phyloP scores from a whole-genome alignment of 495 filamentous ascomycete genomes.

The Podospora pseudoanserina region DNA sequence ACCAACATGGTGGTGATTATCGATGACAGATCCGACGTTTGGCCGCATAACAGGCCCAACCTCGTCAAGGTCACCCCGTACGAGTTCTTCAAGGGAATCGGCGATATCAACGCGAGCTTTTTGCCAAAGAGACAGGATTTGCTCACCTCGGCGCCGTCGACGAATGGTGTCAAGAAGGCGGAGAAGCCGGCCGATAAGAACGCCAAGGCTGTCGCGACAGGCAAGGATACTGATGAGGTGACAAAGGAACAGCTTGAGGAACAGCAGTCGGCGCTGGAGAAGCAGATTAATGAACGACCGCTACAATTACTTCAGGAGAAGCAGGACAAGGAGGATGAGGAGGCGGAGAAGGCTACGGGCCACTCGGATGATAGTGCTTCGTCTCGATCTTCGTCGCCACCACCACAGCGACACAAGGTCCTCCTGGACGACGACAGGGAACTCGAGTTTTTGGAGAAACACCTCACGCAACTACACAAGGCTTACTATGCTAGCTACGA shows the following conservation, averaged over 20 bases:
- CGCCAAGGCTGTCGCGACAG: slow-evolving; percentile 54
- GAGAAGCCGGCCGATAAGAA: slow-evolving; percentile 20
- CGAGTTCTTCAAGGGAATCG: slow-evolving; percentile 96
- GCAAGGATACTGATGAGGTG: slow-evolving; percentile 58
- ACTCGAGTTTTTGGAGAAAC: slow-evolving; percentile 66
- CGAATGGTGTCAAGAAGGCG: slow-evolving; percentile 20
- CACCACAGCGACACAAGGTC: slow-evolving; percentile 63
- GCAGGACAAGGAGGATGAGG: slow-evolving; percentile 77
- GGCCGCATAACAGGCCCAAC: slow-evolving; percentile 87
- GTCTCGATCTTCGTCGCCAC: slow-evolving; percentile 35
- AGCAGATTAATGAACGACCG: slow-evolving; percentile 84
- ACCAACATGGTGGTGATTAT: slow-evolving; percentile 99
- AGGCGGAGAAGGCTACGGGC: slow-evolving; percentile 49
- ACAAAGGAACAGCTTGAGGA: slow-evolving; percentile 72
- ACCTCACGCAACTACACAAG: slow-evolving; percentile 69
- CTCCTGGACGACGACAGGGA: slow-evolving; percentile 83
- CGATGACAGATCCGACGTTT: slow-evolving; percentile 96
- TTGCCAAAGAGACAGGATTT: slow-evolving; percentile 83
- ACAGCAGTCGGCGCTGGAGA: slow-evolving; percentile 79
- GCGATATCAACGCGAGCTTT: slow-evolving; percentile 98
- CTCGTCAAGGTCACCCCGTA: slow-evolving; percentile 92
- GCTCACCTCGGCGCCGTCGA: slow-evolving; percentile 34
- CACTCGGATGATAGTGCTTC: slow-evolving; percentile 35
- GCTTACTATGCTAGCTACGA: slow-evolving; percentile 80
- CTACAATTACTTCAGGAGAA: slow-evolving; percentile 83